Evolutionary conservation across 805 yeast species (phyloP).

Genomic region (Priceomyces carsonii): DNA sequence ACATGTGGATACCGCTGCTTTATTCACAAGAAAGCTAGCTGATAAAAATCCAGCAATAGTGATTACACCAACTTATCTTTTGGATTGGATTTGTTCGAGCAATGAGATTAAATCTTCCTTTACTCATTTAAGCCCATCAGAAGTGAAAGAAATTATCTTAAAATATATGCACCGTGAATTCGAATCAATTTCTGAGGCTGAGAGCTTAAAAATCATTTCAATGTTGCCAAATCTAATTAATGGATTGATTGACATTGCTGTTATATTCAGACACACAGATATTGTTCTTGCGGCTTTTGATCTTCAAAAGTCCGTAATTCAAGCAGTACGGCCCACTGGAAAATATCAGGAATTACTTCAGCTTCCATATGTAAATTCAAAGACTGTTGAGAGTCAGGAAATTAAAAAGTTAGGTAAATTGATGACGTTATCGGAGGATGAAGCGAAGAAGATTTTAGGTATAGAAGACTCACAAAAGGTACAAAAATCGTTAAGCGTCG

Average conservation of each 20-base stretch:
- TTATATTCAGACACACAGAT: slow-evolving; percentile 73
- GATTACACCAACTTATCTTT: slow-evolving; percentile 56
- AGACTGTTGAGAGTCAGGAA: slow-evolving; percentile 42
- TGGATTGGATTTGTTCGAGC: slow-evolving; percentile 63
- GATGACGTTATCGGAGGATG: slow-evolving; percentile 56
- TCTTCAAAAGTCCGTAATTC: slow-evolving; percentile 68
- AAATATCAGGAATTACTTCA: slow-evolving; percentile 70
- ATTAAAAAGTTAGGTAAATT: slow-evolving; percentile 69
- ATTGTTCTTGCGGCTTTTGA: slow-evolving; percentile 61
- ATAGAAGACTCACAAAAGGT: slow-evolving; percentile 48
- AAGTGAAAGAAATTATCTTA: slow-evolving; percentile 52
- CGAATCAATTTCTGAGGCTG: slow-evolving; percentile 19
- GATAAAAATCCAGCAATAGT: slow-evolving; percentile 73
- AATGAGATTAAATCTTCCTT: slow-evolving; percentile 56
- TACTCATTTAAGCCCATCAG: slow-evolving; percentile 42
- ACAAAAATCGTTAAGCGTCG: slow-evolving; percentile 52
- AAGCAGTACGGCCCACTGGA: slow-evolving; percentile 63
- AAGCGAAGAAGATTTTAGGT: slow-evolving; percentile 58
- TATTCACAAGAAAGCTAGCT: slow-evolving; percentile 68
- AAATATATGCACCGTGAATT: slow-evolving; percentile 60
- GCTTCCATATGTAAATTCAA: slow-evolving; percentile 68
- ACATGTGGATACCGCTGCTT: slow-evolving; percentile 79
- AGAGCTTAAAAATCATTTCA: slow-evolving; percentile 59
- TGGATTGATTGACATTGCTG: slow-evolving; percentile 79
- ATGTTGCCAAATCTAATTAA: slow-evolving; percentile 63